These are phyloP conservation scores for Catharanthus roseus DNA, from an alignment of 257 asterid species.

Conservation along the genomic window DNA sequence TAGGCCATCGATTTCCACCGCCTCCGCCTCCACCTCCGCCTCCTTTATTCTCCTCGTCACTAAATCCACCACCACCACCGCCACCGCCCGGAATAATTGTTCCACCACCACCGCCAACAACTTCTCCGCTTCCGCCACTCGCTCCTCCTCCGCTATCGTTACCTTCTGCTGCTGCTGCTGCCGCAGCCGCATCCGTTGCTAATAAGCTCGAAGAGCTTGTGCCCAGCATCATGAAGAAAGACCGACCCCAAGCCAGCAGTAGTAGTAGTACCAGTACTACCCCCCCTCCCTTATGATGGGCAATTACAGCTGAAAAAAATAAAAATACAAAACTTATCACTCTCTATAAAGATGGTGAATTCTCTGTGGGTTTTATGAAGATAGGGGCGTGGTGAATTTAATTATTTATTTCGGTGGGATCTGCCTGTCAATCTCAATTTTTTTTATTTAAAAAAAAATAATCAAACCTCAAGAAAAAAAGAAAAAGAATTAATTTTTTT, in stretches of 20 bases:
- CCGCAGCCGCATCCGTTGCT: slow-evolving; percentile 5
- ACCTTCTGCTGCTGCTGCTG: slow-evolving; percentile 26
- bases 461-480: not conserved
- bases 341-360: slow-evolving; percentile 55
- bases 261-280: too few species aligned
- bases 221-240: slow-evolving; percentile 43
- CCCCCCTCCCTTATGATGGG: too few species aligned
- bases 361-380: slow-evolving; percentile 76
- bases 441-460: not conserved
- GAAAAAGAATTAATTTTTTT: slow-evolving; percentile 14
- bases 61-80: slow-evolving; percentile 23
- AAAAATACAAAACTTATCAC: slow-evolving; percentile 29
- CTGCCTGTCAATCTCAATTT: slow-evolving; percentile 68
- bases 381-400: slow-evolving; percentile 79
- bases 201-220: slow-evolving; percentile 24
- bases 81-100: slow-evolving; percentile 31
- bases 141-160: slow-evolving; percentile 61
- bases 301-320: slow-evolving; percentile 34
- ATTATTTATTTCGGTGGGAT: slow-evolving; percentile 87
- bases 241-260: too few species aligned
- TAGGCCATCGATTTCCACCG: slow-evolving; percentile 88
- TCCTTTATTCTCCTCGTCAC: slow-evolving; percentile 29
- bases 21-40: slow-evolving; percentile 50
- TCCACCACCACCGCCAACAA: slow-evolving; percentile 25
- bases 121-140: slow-evolving; percentile 69